Conservation (phyloP, 1,284 basidiomycete species). For the Cutaneotrichosporon cutaneum region DNA sequence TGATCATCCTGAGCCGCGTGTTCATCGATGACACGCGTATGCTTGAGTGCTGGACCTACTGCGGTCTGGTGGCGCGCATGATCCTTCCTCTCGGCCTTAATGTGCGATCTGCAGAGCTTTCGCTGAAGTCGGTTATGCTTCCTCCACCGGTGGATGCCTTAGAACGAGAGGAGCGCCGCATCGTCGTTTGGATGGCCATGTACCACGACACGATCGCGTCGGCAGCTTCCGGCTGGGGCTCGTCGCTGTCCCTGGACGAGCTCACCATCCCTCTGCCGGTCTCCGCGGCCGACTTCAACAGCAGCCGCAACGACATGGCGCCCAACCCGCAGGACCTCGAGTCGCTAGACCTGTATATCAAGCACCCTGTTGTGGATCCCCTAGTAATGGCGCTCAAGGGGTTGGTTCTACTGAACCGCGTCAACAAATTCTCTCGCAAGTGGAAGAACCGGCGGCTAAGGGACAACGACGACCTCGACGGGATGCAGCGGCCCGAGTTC, state of each 20-base stretch:
- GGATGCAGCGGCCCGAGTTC: slow-evolving; percentile 49
- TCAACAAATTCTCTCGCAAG: slow-evolving; percentile 41
- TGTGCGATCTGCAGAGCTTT: slow-evolving; percentile 46
- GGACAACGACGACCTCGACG: slow-evolving; percentile 47
- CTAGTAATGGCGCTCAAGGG: slow-evolving; percentile 45
- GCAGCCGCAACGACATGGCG: slow-evolving; percentile 36
- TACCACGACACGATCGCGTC: slow-evolving; percentile 48
- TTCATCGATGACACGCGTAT: slow-evolving; percentile 52
- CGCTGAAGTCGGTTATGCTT: slow-evolving; percentile 48
- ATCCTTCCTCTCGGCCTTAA: slow-evolving; percentile 50
- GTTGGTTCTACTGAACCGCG: slow-evolving; percentile 38
- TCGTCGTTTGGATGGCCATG: slow-evolving; percentile 49
- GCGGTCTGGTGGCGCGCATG: slow-evolving; percentile 47
- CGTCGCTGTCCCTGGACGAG: slow-evolving; percentile 48
- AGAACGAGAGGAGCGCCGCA: slow-evolving; percentile 50
- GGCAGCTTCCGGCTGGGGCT: slow-evolving; percentile 50
- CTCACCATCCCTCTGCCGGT: slow-evolving; percentile 47
- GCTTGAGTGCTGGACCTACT: slow-evolving; percentile 52
- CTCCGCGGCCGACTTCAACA: slow-evolving; percentile 38
- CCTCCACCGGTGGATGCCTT: slow-evolving; percentile 46
- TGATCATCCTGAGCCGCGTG: slow-evolving; percentile 48
- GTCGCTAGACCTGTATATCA: slow-evolving; percentile 48
- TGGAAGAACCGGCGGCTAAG: slow-evolving; percentile 49
- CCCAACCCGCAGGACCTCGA: slow-evolving; percentile 50
- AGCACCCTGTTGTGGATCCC: slow-evolving; percentile 49